phyloP scores from a whole-genome alignment of 1,139 yeast species.

The Protomyces lactucae-debilis region DNA sequence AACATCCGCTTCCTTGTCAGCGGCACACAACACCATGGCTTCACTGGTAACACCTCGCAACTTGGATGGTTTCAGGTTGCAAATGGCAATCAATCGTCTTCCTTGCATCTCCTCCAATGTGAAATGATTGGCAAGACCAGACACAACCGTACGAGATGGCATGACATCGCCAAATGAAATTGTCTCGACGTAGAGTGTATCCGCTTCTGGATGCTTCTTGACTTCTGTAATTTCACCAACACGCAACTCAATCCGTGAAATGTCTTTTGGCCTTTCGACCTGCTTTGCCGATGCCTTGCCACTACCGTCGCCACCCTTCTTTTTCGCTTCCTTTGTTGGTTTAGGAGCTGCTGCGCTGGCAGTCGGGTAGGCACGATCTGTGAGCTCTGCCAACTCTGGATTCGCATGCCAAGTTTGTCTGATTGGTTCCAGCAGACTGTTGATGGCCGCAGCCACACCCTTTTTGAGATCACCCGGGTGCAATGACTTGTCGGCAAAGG shows the following conservation, averaged over 20 bases:
- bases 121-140: conserved; percentile 78
- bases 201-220: conserved; percentile 96
- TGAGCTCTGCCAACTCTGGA: conserved; percentile 70
- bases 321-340: conserved; percentile 15
- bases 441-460: conserved; percentile 83
- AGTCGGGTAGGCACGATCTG: conserved; percentile 71
- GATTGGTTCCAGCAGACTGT: conserved; percentile 75
- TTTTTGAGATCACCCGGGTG: conserved; percentile 91
- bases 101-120: conserved; percentile 79
- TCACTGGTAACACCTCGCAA: conserved; percentile 93
- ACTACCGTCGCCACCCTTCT: conserved; percentile 3
- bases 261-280: conserved; percentile 48
- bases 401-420: conserved; percentile 60
- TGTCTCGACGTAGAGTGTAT: conserved; percentile 89
- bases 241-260: conserved; percentile 78
- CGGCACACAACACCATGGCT: conserved; percentile 66
- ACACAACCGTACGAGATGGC: conserved; percentile 97
- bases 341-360: conserved; percentile 34
- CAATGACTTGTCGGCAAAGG: conserved; percentile 64
- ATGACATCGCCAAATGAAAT: conserved; percentile 94
- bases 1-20: conserved; percentile 10
- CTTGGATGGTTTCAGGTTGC: conserved; percentile 73
- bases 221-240: conserved; percentile 98
- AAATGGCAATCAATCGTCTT: conserved; percentile 74
- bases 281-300: background rate